Evolutionary conservation across 306 rosid genomes (phyloP), one percentile per base, ranked within the genome.

Genomic region (Vigna nakashimae): DNA sequence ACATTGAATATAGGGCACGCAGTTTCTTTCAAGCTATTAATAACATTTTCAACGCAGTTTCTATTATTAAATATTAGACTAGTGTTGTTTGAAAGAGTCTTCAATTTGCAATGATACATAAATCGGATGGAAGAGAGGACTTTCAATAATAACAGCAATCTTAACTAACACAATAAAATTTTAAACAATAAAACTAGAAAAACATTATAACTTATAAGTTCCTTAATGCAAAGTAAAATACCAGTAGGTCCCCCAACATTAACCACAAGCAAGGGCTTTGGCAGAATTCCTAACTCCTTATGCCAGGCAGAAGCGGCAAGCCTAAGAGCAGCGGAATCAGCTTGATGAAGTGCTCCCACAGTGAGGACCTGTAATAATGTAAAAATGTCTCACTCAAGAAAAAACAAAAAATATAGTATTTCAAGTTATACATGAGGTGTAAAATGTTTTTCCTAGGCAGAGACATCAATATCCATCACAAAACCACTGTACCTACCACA

Each of bases 271-370:
- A 95, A 88, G 53, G 99, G 99, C 85, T 86, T 91, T 1, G 96
- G 94, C 73, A 95, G 87, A 30, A 81, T 81, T 73, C 90, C 92
- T 34, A 95, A 80, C 78, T 89, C 89, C 60, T 89, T 80, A 73
- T 88, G 90, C 97, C 98, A 94, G 65, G 86, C 70, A 78, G 91
- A 90, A 80, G 97, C 95, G 56, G 93, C 96, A 78, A 36, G 52
- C 83, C 87, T 87, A 28, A 88, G 98, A 78, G 96, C 90, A 77
- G 83, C 60, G 18, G 88, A 81, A 84, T 94, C 97, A 76, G 93
- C 94, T 84, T 76, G 97, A 82, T 94, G 97, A 94, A 94, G 98
- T 49, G 98, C 98, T 77, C 98, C 97, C 38, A 88, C 81, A 3
- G 97, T 90, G 82, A 94, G 98, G 65, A 92, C 82, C 98, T 94